Evolutionary conservation across 306 rosid genomes (phyloP), one percentile per base, ranked within the genome.

Genomic region (Biancaea sappan): DNA sequence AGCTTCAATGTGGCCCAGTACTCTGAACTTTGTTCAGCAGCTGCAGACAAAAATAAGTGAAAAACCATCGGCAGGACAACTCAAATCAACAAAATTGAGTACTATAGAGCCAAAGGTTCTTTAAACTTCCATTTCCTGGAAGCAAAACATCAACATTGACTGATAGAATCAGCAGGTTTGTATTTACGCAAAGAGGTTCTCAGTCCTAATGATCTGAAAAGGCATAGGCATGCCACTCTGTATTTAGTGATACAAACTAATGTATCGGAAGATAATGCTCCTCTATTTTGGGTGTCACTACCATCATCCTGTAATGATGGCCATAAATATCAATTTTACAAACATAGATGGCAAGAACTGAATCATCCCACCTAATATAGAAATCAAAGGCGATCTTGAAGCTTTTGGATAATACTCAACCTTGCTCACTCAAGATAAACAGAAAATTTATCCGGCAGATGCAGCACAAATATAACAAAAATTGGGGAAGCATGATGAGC

Each of bases 31-130:
- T 61, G 68, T 61, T 61, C 73, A 24, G 46, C 62, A 56, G 35
- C 72, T 68, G 73, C 66, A 54, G 57, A 24, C 69, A 61, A 29
- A 12, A 35, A 16, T 16, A 37, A 70, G 51, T 22, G 18, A 26
- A 53, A 34, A 56, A 31, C 24, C 19, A 61, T 22, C 63, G 2
- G 57, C 51, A 52, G 44, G 76, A 77, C 52, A 74, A 56, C 70
- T 74, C 51, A 47, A 52, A 62, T 61, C 41, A 71, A 54, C 31
- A 69, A 78, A 53, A 24, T 51, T 26, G 53, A 66, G 71, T 50
- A 70, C 46, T 34, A 11, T 13, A 31, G 56, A 56, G 56, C 32
- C 65, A 48, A 75, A 31, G 32, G 68, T 24, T 71, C 44, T 31
- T 32, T 34, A 43, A 60, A 66, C 48, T 31, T 67, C 53, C 44